Conservation (phyloP, 73 alveolate species). For the Tetrahymena borealis region DNA sequence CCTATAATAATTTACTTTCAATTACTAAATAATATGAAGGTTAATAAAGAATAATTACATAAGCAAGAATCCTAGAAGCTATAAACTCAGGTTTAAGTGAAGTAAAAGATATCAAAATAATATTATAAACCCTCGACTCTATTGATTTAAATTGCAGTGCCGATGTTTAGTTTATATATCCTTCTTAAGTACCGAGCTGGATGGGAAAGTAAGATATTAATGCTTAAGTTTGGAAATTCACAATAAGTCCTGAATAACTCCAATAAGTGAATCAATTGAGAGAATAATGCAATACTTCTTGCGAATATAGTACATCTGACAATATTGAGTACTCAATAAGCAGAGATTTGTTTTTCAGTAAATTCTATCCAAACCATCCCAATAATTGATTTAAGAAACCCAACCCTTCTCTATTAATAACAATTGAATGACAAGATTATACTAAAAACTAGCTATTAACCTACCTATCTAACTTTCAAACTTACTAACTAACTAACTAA, state of each 20-base stretch:
- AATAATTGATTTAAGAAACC: neutral
- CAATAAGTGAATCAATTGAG: neutral
- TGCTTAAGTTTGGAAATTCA: neutral
- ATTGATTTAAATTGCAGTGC: neutral
- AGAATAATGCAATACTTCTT: neutral
- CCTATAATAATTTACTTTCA: neutral
- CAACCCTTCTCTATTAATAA: no score
- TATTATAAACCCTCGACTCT: neutral
- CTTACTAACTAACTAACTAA: no score
- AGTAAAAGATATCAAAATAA: neutral
- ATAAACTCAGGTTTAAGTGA: neutral
- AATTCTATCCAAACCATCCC: neutral
- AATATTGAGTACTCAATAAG: neutral
- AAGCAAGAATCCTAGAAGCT: neutral
- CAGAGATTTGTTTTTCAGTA: neutral
- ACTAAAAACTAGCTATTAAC: neutral
- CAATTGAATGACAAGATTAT: neutral
- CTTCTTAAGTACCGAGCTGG: neutral
- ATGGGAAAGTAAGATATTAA: neutral
- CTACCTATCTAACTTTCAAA: no score
- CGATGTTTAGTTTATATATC: neutral
- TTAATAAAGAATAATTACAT: neutral
- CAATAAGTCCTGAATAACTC: neutral
- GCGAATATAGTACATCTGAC: neutral
- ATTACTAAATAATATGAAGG: neutral